Evolutionary conservation across 176 grass and related monocot species (phyloP), one percentile per base, ranked within the genome.

Genomic region (Otatea glauca): DNA sequence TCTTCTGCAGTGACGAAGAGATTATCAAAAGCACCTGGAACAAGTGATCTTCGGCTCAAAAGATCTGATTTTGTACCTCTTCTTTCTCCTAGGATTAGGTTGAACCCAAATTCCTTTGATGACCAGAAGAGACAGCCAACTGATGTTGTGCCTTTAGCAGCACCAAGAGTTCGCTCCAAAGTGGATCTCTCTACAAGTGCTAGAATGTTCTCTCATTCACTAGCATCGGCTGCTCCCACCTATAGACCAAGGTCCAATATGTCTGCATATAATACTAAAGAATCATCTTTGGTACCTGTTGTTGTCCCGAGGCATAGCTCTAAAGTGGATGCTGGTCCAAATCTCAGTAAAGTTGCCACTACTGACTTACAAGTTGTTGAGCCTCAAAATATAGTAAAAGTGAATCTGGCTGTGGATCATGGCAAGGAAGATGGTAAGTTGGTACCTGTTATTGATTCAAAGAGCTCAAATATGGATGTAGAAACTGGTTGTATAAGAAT

Each of bases 61-160:
- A 93, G 92, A 88, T 56, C 80, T 85, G 77, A 86, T 77, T 89
- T 87, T 76, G 32, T 81, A 66, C 64, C 73, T 82, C 44, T 68
- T 18, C 69, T 61, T 87, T 79, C 78, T 79, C 89, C 86, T 51
- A 88, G 83, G 80, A 32, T 73, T 74, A 90, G 70, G 63, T 84
- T 82, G 69, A 87, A 83, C 77, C 58, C 75, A 77, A 60, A 74
- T 54, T 64, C 43, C 38, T 45, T 70, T 73, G 55, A 61, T 64
- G 61, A 76, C 45, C 81, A 51, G 39, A 90, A 87, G 65, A 92
- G 79, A 72, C 32, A 89, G n/a, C 62, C 34, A 78, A 59, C 43
- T 81, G 58, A 79, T 70, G 47, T 65, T 70, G 78, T 68, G 20
- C 78, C 75, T 34, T 34, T 34, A 34, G 34, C 34, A 82, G 47